These are phyloP conservation scores for Ophiobolus disseminans DNA, from an alignment of 2,329 filamentous ascomycete species.

Conservation along the genomic window DNA sequence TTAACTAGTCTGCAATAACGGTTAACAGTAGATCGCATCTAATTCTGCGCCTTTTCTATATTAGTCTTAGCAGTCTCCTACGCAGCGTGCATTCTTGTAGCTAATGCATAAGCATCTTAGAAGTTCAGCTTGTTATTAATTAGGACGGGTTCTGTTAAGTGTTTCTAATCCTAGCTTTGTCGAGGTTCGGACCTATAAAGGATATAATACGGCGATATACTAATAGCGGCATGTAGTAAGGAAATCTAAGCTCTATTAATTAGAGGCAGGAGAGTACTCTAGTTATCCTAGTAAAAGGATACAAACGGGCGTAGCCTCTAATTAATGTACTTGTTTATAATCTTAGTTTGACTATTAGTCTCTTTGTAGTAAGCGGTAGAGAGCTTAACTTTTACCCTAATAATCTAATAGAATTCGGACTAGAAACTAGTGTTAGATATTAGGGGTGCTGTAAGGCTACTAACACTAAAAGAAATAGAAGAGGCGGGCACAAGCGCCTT, in stretches of 20 bases:
- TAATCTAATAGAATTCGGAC: conserved; percentile 1
- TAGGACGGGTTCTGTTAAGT: not conserved
- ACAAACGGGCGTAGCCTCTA: conserved; percentile 1
- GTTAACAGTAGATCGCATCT: not conserved
- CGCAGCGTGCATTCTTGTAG: not conserved
- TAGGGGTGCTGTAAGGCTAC: no score
- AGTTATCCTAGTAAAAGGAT: conserved; percentile 3
- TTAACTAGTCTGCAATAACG: not conserved
- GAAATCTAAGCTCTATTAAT: not conserved
- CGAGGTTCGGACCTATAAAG: not conserved
- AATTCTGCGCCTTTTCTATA: not conserved
- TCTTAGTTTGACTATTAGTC: conserved; percentile 6
- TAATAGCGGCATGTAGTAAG: not conserved
- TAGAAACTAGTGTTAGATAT: conserved; percentile 3
- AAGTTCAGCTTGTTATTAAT: not conserved
- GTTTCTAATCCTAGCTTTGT: not conserved
- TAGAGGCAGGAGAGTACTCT: not conserved
- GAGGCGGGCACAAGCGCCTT: no score
- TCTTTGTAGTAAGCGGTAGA: conserved; percentile 1
- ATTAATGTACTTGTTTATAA: conserved; percentile 7
- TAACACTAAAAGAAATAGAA: no score
- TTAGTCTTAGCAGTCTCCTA: not conserved
- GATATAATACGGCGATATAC: not conserved
- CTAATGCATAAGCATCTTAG: not conserved
- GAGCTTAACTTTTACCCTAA: not conserved